phyloP scores from a whole-genome alignment of 2,329 filamentous ascomycete genomes.

The Emergomyces pasteurianus region DNA sequence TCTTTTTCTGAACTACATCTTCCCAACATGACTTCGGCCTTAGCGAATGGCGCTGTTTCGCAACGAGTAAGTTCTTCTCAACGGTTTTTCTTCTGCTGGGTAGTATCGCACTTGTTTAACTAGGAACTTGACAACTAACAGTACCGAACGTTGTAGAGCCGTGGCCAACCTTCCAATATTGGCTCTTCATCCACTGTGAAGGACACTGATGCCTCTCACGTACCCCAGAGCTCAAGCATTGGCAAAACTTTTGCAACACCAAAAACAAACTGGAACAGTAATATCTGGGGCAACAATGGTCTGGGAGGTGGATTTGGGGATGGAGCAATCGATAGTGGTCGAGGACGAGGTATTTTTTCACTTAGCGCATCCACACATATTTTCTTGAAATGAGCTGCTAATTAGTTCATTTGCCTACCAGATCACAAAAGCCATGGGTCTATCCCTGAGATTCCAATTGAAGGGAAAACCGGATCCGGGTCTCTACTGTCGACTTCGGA shows the following conservation, averaged over 20 bases:
- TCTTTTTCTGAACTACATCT: conserved; percentile 9
- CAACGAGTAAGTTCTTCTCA: conserved; percentile 24
- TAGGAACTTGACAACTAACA: not conserved
- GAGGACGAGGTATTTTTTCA: conserved; percentile 36
- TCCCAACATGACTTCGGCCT: conserved; percentile 24
- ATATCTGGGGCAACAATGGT: conserved; percentile 40
- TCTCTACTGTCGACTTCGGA: conserved; percentile 59
- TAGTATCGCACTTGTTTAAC: not conserved
- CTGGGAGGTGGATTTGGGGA: conserved; percentile 34
- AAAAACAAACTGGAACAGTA: conserved; percentile 34
- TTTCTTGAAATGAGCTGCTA: not conserved
- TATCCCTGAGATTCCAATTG: conserved; percentile 24
- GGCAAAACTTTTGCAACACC: conserved; percentile 33
- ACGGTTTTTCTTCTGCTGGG: not conserved
- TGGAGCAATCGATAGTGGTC: conserved; percentile 34
- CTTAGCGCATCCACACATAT: not conserved
- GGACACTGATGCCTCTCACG: conserved; percentile 21
- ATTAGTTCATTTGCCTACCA: not conserved
- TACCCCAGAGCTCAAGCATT: conserved; percentile 28
- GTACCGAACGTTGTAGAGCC: conserved; percentile 10
- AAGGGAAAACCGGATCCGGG: conserved; percentile 54
- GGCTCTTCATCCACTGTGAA: conserved; percentile 22
- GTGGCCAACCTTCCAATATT: conserved; percentile 30
- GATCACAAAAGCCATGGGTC: conserved; percentile 14
- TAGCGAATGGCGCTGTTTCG: conserved; percentile 24